Conservation (phyloP, 371 early-diverging fungal genomes). For the Syncephalastrum contaminatum region DNA sequence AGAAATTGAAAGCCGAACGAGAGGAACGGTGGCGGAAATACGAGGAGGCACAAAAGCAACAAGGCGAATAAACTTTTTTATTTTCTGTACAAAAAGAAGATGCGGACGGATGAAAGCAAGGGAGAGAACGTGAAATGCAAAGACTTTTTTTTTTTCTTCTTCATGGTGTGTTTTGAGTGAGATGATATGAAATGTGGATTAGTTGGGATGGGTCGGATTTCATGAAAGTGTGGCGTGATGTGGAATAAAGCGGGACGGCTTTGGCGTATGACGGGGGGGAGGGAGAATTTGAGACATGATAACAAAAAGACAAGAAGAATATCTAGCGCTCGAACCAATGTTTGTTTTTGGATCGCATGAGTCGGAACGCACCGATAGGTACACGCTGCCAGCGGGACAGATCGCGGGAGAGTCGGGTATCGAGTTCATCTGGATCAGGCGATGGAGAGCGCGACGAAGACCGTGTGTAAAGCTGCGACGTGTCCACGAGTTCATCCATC, state of each 20-base stretch:
- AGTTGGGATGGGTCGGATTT: too few species aligned
- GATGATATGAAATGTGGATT: too few species aligned
- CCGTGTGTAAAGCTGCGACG: slow-evolving; percentile 52
- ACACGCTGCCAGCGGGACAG: slow-evolving; percentile 62
- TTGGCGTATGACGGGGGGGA: too few species aligned
- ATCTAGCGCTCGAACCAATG: slow-evolving; percentile 44
- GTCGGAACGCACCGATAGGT: slow-evolving; percentile 61
- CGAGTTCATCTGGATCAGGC: slow-evolving; percentile 39
- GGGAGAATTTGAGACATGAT: too few species aligned
- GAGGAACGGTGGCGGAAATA: slow-evolving; percentile 49
- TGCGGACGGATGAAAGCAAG: too few species aligned
- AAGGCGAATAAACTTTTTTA: not conserved
- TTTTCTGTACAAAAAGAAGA: too few species aligned
- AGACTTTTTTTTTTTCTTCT: too few species aligned
- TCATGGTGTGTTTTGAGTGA: too few species aligned
- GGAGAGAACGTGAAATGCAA: too few species aligned
- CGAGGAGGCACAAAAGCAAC: slow-evolving; percentile 18
- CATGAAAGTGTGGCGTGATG: too few species aligned
- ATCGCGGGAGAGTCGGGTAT: slow-evolving; percentile 47
- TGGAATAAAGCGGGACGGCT: too few species aligned
- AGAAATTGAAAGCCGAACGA: slow-evolving; percentile 41
- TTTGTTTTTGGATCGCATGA: slow-evolving; percentile 44
- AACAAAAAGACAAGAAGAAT: too few species aligned
- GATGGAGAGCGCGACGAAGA: slow-evolving; percentile 55
- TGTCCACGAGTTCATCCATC: slow-evolving; percentile 64